Base-by-base conservation (phyloP, 768 basidiomycete species). In the Candolleomyces efflorescens region DNA sequence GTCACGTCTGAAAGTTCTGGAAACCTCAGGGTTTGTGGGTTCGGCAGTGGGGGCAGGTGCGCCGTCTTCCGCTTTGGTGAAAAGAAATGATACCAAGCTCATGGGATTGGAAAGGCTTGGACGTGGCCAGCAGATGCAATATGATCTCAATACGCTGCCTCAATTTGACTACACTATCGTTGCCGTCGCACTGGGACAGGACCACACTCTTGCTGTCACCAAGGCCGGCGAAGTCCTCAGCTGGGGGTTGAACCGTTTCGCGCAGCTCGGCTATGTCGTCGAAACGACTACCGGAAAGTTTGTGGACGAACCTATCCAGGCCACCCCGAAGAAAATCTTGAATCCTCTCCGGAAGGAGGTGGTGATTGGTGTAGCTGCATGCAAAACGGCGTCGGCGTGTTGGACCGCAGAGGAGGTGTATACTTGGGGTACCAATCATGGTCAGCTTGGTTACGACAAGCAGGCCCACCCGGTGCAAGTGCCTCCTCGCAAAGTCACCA, bases 361-460 rank as follows among this genome's bases (percentile, higher is more conserved):
- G 26, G 86, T 96, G 3, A 73, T 73, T 26, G 97, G 96, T 26
- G 80, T 97, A 7, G 90, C 94, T 0, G 94, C 95, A 0, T 91
- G 89, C 63, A 89, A 91, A 67, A 85, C 82, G 20, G 88, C 93
- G 15, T 94, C 91, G 13, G 93, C 86, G 5, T 95, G 93, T 70
- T 97, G 92, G 91, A 94, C 93, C 0, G 73, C 74, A 3, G 70
- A 69, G 10, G 73, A 83, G 44, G 81, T 93, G 1, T 94, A 81
- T 68, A 93, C 92, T 0, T 98, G 94, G 94, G 97, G 97, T 0
- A 91, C 88, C 23, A 97, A 98, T 69, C 81, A 79, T 43, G 97
- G 97, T 0, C 97, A 99, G 68, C 78, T 98, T 3, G 95, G 94
- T 1, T 94, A 94, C 62, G 89, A 92, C 60, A 89, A 83, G 67